Percentiles rank a stretch among this genome's conserved stretches.
Evolutionary conservation across 345 rosid genomes (phyloP).

Genomic region (Citrus hindsii): DNA sequence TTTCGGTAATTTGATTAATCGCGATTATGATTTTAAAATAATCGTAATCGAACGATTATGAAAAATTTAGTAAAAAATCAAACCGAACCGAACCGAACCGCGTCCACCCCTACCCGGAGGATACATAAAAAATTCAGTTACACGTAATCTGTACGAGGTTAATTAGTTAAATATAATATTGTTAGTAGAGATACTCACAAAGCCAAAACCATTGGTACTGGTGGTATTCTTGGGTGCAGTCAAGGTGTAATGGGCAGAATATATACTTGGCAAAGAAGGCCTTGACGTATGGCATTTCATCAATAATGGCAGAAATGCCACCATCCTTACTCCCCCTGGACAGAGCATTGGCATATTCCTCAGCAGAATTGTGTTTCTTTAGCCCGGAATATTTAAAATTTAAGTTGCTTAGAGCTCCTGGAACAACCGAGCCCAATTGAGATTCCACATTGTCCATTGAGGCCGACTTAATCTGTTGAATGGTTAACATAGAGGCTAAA

Average conservation of each 20-base stretch:
- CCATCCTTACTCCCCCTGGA: slow-evolving; percentile 13
- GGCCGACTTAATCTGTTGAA: not conserved
- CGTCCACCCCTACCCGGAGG: no score
- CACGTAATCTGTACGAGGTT: no score
- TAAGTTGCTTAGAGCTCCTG: not conserved
- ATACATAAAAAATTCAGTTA: no score
- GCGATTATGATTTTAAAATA: no score
- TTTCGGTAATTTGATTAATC: no score
- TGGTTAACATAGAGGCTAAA: not conserved
- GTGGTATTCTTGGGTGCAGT: not conserved
- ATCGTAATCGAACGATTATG: no score
- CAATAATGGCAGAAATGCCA: slow-evolving; percentile 31
- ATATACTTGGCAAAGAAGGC: not conserved
- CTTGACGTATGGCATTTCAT: slow-evolving; percentile 31
- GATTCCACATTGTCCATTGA: not conserved
- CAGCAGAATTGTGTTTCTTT: not conserved
- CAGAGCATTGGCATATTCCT: not conserved
- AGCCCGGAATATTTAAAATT: not conserved
- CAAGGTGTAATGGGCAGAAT: not conserved
- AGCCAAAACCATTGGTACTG: not conserved
- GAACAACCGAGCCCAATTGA: not conserved
- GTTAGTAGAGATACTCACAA: not conserved
- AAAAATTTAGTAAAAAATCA: no score
- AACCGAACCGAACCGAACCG: no score
- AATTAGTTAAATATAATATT: not conserved